Conservation (phyloP, 345 rosid genomes). For the Hibiscus mutabilis region DNA sequence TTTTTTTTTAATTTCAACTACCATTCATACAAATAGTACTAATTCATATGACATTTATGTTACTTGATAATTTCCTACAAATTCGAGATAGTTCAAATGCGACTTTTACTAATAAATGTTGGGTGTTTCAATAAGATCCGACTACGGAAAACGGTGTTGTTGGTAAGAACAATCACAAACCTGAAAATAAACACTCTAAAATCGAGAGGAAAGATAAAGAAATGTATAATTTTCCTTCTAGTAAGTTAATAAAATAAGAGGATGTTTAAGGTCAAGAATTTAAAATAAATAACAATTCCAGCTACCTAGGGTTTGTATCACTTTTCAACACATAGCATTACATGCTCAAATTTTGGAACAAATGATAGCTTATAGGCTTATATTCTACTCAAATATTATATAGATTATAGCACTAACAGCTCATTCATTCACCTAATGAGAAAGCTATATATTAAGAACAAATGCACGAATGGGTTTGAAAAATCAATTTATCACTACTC, state of each 20-base stretch:
- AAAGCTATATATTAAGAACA: not conserved
- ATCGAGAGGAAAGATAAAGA: too few species aligned
- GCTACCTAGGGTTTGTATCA: not conserved
- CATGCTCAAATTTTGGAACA: conserved; percentile 16
- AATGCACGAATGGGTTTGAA: not conserved
- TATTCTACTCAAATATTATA: not conserved
- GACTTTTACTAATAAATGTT: too few species aligned
- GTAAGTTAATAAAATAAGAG: too few species aligned
- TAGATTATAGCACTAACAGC: not conserved
- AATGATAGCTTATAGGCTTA: not conserved
- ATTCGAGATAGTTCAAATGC: too few species aligned
- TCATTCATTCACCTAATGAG: not conserved
- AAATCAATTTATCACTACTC: not conserved
- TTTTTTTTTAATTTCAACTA: not conserved
- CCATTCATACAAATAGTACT: not conserved
- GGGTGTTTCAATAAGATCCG: too few species aligned
- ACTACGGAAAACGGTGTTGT: too few species aligned
- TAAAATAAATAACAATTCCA: too few species aligned
- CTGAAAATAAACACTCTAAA: too few species aligned
- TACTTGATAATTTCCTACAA: too few species aligned
- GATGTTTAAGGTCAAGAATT: not conserved
- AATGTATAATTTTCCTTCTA: too few species aligned
- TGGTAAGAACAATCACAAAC: too few species aligned
- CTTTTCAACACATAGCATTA: not conserved
- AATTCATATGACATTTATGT: not conserved